phyloP scores from a whole-genome alignment of 1,284 basidiomycete species.

The Trichosporon sp. region DNA sequence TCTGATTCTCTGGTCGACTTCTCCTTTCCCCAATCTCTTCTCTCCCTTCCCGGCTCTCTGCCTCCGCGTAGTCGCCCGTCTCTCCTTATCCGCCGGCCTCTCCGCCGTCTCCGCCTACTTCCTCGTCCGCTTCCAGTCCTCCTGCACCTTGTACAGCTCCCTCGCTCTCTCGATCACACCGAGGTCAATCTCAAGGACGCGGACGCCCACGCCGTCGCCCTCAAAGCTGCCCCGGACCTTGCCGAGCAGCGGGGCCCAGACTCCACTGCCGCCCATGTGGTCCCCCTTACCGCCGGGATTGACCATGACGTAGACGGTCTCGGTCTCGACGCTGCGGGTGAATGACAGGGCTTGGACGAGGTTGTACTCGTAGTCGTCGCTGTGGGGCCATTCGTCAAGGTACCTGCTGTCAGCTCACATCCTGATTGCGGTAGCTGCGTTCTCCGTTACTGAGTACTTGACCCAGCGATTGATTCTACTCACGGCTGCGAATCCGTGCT shows the following conservation, averaged over 20 bases:
- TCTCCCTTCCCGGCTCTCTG: too few species aligned
- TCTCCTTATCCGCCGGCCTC: too few species aligned
- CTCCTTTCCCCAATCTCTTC: too few species aligned
- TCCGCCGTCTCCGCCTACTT: not conserved
- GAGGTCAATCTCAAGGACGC: slow-evolving; percentile 29
- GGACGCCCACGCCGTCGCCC: slow-evolving; percentile 15
- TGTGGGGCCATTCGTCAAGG: slow-evolving; percentile 11
- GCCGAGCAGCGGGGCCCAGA: slow-evolving; percentile 12
- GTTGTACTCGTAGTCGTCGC: slow-evolving; percentile 32
- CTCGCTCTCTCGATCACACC: slow-evolving; percentile 29
- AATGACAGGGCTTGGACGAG: slow-evolving; percentile 31
- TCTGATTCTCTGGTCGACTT: too few species aligned
- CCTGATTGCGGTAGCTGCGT: too few species aligned
- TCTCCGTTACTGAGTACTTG: too few species aligned
- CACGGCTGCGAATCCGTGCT: slow-evolving; percentile 45
- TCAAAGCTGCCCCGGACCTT: not conserved
- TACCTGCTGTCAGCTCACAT: slow-evolving; percentile 1
- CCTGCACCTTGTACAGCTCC: slow-evolving; percentile 37
- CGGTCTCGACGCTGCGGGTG: slow-evolving; percentile 40
- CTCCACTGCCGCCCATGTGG: slow-evolving; percentile 39
- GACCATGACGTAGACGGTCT: slow-evolving; percentile 41
- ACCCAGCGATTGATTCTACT: too few species aligned
- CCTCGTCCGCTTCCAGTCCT: slow-evolving; percentile 21
- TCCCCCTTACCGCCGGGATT: slow-evolving; percentile 39
- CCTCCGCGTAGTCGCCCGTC: too few species aligned